These are phyloP conservation scores for Theobroma grandiflorum DNA, from an alignment of 441 rosid genomes.

Conservation along the genomic window DNA sequence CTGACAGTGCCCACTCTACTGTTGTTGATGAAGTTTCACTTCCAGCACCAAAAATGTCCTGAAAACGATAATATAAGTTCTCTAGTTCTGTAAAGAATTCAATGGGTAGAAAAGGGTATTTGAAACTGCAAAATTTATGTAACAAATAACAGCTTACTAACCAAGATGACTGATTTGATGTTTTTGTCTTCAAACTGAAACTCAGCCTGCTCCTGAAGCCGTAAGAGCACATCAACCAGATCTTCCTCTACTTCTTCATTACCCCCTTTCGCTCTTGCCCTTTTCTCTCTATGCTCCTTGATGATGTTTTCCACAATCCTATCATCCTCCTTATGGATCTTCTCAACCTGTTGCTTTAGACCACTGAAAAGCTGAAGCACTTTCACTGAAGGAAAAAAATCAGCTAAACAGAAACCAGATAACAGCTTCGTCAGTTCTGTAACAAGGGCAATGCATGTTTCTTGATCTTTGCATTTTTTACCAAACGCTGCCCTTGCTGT, in stretches of 20 bases:
- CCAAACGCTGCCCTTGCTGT: conserved; percentile 12
- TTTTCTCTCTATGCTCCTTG: conserved; percentile 26
- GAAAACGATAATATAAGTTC: neutral
- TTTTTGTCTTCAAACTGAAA: conserved; percentile 18
- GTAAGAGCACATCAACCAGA: conserved; percentile 43
- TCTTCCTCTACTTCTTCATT: conserved; percentile 21
- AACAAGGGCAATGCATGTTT: conserved; percentile 17
- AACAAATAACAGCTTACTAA: neutral
- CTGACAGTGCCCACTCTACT: conserved; percentile 16
- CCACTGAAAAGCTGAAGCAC: conserved; percentile 29
- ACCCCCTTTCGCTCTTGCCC: neutral
- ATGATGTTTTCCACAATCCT: conserved; percentile 32
- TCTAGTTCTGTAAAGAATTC: neutral
- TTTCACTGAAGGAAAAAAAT: conserved; percentile 38
- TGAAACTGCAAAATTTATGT: neutral
- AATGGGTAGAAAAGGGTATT: neutral
- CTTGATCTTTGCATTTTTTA: conserved; percentile 36
- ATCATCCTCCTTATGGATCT: conserved; percentile 28
- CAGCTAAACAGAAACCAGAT: conserved; percentile 31
- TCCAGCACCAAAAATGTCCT: neutral
- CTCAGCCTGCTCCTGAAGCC: conserved; percentile 6
- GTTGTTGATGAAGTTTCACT: conserved; percentile 1
- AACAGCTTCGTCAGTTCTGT: neutral
- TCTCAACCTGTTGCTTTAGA: conserved; percentile 1
- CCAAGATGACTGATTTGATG: conserved; percentile 44